Percentiles rank a stretch among this genome's conserved stretches.
These are phyloP conservation scores for Pyrenophora graminea DNA, from an alignment of 2,329 filamentous ascomycete species.

Conservation along the genomic window DNA sequence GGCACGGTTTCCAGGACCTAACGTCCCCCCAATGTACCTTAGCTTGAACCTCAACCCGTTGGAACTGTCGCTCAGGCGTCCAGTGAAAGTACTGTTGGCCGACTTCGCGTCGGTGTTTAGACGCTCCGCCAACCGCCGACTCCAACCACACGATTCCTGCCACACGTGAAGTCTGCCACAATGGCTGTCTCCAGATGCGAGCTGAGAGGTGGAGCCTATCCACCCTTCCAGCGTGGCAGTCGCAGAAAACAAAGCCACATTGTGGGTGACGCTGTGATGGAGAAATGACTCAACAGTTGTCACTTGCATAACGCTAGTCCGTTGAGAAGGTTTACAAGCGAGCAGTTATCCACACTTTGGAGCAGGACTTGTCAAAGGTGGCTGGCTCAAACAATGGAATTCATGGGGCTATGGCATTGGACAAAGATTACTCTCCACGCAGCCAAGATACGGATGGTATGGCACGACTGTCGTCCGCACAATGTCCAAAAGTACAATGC, in stretches of 20 bases:
- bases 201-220: conserved; percentile 11
- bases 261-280: conserved; percentile 3
- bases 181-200: conserved; percentile 5
- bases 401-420: neutral
- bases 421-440: neutral
- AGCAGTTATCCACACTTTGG: neutral
- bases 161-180: conserved; percentile 6
- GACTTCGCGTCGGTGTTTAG: neutral
- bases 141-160: neutral
- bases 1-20: neutral
- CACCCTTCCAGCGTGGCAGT: neutral
- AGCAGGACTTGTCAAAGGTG: neutral
- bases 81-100: neutral
- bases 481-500: neutral
- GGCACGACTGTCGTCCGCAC: conserved; percentile 1
- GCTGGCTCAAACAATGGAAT: neutral
- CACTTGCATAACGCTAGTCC: conserved; percentile 8
- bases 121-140: conserved; percentile 2
- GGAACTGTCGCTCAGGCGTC: neutral
- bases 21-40: neutral
- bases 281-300: conserved; percentile 3
- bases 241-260: conserved; percentile 1
- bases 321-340: conserved; percentile 4
- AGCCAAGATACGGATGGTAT: neutral
- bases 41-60: neutral